Evolutionary conservation across 73 alveolate species (phyloP), one percentile per base, ranked within the genome.

Genomic region (Symbiodinium natans): DNA sequence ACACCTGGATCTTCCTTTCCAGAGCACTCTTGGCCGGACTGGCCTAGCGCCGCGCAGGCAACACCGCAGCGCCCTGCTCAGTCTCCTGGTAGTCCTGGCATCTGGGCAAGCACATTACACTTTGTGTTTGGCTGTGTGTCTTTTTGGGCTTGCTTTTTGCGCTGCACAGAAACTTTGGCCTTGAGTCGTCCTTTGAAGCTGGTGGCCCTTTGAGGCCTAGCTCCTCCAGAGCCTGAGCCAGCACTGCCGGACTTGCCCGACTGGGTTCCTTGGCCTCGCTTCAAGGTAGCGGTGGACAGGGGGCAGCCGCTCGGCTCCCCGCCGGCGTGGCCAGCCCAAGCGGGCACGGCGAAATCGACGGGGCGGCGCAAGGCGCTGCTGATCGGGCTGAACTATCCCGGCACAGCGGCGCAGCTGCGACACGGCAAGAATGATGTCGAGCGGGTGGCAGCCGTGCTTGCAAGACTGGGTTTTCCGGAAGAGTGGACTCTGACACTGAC

Each of bases 361-460:
- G 80, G 80, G 27, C 46, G 34, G 13, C 41, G 68, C 34, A 68
- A 90, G 97, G 97, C 97, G 29, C 46, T 90, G 31, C 29, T 90
- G 89, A 90, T 90, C 34, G 97, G 87, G 21, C 39, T 90, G 80
- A 71, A 90, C 52, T 90, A 90, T 33, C 80, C 88, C 9, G 97
- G 97, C 87, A 90, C 97, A 4, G 40, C 97, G 10, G 97, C 97
- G 34, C 56, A 90, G 97, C 97, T 84, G 33, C 39, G 85, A 29
- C 41, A 39, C 77, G 89, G 83, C 23, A 41, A 74, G 29, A 68
- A 71, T 27, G 97, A 90, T 41, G 48, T 90, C 63, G 97, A 68
- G 88, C 34, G 54, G 83, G 97, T 90, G 48, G 48, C 88, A 3
- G 89, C 77, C 10, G 80, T 90, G 27, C 54, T 29, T 25, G 38